Conservation (phyloP, 352 stramenopile genomes). For the Phytophthora constricta region DNA sequence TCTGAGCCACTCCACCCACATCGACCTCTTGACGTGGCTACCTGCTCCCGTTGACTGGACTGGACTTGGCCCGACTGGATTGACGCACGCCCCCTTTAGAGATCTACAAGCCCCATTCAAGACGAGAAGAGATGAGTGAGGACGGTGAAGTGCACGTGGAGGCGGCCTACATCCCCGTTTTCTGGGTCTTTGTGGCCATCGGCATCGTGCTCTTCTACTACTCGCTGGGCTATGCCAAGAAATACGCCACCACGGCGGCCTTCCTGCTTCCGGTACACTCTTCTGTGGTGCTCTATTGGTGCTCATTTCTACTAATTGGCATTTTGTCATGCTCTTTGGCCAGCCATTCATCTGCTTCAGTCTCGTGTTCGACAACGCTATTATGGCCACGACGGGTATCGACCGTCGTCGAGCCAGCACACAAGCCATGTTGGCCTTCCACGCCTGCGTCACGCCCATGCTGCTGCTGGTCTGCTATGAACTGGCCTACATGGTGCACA, state of each 20-base stretch:
- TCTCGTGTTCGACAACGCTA: conserved; percentile 79
- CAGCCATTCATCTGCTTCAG: conserved; percentile 85
- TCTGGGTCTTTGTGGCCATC: conserved; percentile 70
- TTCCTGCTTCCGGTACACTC: conserved; percentile 78
- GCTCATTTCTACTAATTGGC: neutral
- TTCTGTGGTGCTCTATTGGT: neutral
- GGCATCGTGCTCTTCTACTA: conserved; percentile 78
- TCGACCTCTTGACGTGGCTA: neutral
- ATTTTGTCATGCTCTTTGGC: neutral
- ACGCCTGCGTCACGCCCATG: conserved; percentile 84
- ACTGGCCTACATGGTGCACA: conserved; percentile 90
- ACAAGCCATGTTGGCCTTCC: conserved; percentile 82
- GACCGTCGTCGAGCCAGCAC: conserved; percentile 59
- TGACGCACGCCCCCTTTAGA: conserved; percentile 9
- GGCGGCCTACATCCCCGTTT: conserved; percentile 61
- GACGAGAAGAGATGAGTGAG: conserved; percentile 10
- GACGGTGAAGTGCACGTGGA: conserved; percentile 55
- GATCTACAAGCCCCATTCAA: neutral
- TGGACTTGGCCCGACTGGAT: conserved; percentile 8
- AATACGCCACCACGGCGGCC: conserved; percentile 74
- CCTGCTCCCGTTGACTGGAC: neutral
- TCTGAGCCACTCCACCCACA: conserved; percentile 1
- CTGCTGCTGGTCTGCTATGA: conserved; percentile 90
- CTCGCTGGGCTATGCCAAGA: conserved; percentile 74
- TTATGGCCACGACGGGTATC: conserved; percentile 82